phyloP scores from a whole-genome alignment of 2,329 filamentous ascomycete species.

The Apiospora malaysiana region DNA sequence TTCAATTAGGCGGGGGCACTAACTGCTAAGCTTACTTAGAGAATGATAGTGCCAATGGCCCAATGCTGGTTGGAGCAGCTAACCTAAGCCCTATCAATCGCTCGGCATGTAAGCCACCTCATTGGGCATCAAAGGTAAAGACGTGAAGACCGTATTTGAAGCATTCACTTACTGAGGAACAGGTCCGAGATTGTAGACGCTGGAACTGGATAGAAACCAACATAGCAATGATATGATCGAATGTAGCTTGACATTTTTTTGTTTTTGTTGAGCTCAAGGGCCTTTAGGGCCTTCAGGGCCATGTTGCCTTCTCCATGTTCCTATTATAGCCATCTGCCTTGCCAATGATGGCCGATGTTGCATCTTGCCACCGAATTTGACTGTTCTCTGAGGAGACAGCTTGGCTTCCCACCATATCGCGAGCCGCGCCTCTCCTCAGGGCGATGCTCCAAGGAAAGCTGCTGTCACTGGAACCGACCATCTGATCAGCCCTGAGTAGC shows the following conservation, averaged over 20 bases:
- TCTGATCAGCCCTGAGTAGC: constrained; percentile 48
- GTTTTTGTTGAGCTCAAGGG: background rate
- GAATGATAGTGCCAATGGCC: background rate
- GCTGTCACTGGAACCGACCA: constrained; percentile 51
- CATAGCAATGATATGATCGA: too few relatives aligned
- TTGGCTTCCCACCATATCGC: constrained; percentile 27
- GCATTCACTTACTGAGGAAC: too few relatives aligned
- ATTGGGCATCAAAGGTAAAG: background rate
- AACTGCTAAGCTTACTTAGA: too few relatives aligned
- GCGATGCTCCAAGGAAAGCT: constrained; percentile 55
- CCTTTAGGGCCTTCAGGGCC: constrained; percentile 21
- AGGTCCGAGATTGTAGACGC: too few relatives aligned
- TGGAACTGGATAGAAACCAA: too few relatives aligned
- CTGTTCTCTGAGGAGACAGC: background rate
- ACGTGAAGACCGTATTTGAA: too few relatives aligned
- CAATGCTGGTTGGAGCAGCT: background rate
- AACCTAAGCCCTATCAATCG: constrained; percentile 12
- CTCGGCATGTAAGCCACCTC: background rate
- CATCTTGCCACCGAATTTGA: constrained; percentile 38
- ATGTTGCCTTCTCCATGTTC: constrained; percentile 25
- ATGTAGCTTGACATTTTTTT: too few relatives aligned
- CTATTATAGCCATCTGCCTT: constrained; percentile 13
- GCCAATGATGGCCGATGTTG: constrained; percentile 22
- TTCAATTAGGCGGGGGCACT: background rate
- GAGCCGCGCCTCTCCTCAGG: constrained; percentile 43